A percentile compares a stretch with the other conserved stretches of the same genome.
These are phyloP conservation scores for Sordariomycetes sp. DNA, from an alignment of 2,329 filamentous ascomycete genomes.

Conservation along the genomic window DNA sequence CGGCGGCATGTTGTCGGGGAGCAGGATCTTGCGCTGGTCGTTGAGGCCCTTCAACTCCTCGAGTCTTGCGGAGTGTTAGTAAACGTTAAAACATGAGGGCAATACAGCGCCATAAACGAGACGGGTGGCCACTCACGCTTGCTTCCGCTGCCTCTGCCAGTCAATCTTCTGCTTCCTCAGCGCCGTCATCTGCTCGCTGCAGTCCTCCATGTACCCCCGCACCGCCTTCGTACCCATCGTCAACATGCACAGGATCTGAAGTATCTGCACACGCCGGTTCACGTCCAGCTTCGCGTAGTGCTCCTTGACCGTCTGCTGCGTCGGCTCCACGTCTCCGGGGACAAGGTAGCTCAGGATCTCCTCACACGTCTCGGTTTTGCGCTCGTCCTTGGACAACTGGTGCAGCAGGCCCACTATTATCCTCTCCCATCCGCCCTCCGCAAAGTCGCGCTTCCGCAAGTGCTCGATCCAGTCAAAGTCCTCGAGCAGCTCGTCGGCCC, in stretches of 20 bases:
- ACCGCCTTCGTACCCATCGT: slow-evolving; percentile 78
- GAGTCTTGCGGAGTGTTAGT: slow-evolving; percentile 31
- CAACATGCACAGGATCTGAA: slow-evolving; percentile 79
- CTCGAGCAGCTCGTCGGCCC: slow-evolving; percentile 62
- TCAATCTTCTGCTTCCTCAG: slow-evolving; percentile 95
- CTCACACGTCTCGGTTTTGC: slow-evolving; percentile 60
- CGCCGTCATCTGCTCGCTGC: slow-evolving; percentile 85
- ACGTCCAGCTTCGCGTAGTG: slow-evolving; percentile 69
- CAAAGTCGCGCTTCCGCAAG: slow-evolving; percentile 71
- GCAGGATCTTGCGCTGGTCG: slow-evolving; percentile 57
- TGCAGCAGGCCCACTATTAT: slow-evolving; percentile 80
- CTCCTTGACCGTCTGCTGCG: slow-evolving; percentile 55
- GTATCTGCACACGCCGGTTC: slow-evolving; percentile 65
- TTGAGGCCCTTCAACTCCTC: slow-evolving; percentile 61
- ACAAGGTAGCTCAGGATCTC: slow-evolving; percentile 70
- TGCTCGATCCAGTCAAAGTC: slow-evolving; percentile 77
- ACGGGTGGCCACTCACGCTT: slow-evolving; percentile 34
- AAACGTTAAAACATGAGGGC: neutral
- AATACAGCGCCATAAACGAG: neutral
- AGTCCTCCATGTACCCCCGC: slow-evolving; percentile 80
- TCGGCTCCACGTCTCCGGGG: slow-evolving; percentile 63
- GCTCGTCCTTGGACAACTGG: slow-evolving; percentile 66
- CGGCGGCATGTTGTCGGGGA: slow-evolving; percentile 59
- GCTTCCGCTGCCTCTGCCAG: slow-evolving; percentile 65
- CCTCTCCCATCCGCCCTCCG: slow-evolving; percentile 79